Conservation (phyloP, 768 basidiomycete species). For the Glaciozyma martinii region DNA sequence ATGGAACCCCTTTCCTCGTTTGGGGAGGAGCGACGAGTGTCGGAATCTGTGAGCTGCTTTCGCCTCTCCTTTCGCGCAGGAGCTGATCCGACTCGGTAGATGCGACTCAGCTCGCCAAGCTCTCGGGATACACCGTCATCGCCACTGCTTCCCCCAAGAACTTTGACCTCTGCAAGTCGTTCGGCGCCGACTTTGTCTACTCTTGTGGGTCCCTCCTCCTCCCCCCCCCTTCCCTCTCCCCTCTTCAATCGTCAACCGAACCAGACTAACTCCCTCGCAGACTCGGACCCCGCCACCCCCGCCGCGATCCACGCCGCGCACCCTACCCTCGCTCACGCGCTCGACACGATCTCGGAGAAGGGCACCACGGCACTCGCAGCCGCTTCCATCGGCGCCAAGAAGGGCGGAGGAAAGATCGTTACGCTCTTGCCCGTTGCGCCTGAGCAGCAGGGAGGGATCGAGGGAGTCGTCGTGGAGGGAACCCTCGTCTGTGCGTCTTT, state of each 20-base stretch:
- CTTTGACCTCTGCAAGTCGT: slow-evolving; percentile 39
- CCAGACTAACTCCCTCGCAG: not conserved
- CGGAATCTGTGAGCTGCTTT: slow-evolving; percentile 6
- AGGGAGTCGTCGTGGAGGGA: not conserved
- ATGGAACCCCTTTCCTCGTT: slow-evolving; percentile 10
- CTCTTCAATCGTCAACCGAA: not conserved
- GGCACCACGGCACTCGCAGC: slow-evolving; percentile 7
- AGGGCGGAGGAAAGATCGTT: slow-evolving; percentile 4
- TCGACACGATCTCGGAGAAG: slow-evolving; percentile 12
- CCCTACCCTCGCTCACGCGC: slow-evolving; percentile 1
- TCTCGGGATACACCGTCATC: slow-evolving; percentile 45
- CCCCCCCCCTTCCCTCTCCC: not conserved
- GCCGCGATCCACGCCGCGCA: slow-evolving; percentile 1
- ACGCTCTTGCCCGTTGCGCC: not conserved
- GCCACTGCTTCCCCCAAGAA: slow-evolving; percentile 46
- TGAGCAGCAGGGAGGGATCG: not conserved
- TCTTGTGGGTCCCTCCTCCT: slow-evolving; percentile 33
- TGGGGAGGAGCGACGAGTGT: slow-evolving; percentile 10
- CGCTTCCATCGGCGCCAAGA: not conserved
- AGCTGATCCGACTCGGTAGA: not conserved
- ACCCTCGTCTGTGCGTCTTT: not conserved
- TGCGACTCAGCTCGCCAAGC: slow-evolving; percentile 44
- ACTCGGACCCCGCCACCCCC: not conserved
- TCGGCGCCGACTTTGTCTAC: slow-evolving; percentile 46
- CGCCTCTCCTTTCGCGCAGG: no score